Conservation (phyloP, 345 rosid species). For the Sonneratia alba region DNA sequence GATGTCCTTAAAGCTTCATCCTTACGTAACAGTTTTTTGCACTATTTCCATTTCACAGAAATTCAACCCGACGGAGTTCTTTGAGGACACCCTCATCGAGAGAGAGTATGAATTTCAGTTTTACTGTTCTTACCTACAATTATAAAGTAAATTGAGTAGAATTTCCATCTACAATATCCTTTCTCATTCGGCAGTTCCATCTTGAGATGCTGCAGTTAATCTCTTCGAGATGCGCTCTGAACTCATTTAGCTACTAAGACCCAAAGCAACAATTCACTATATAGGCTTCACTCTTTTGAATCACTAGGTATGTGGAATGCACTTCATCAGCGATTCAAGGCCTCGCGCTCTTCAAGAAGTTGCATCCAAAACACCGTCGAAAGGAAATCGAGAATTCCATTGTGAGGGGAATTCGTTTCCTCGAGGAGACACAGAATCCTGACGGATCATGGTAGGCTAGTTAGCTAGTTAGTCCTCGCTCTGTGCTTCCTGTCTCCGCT, state of each 20-base stretch:
- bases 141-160: no score
- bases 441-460: constrained; percentile 42
- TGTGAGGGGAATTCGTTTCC: constrained; percentile 15
- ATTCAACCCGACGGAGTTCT: constrained; percentile 44
- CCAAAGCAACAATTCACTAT: neutral
- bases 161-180: neutral
- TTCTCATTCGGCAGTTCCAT: neutral
- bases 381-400: constrained; percentile 27
- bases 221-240: neutral
- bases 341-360: constrained; percentile 29
- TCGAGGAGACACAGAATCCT: constrained; percentile 32
- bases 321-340: constrained; percentile 38
- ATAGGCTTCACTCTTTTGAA: neutral
- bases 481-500: no score
- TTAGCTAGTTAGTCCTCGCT: neutral
- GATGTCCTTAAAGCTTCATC: neutral
- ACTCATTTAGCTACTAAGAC: neutral
- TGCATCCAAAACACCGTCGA: constrained; percentile 29
- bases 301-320: constrained; percentile 42
- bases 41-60: constrained; percentile 12
- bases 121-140: neutral
- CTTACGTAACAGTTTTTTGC: neutral
- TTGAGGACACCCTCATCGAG: constrained; percentile 37
- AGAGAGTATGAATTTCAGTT: constrained; percentile 27
- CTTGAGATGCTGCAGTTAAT: neutral